phyloP scores from a whole-genome alignment of 352 stramenopile species.

The Phytopythium oedochilum region DNA sequence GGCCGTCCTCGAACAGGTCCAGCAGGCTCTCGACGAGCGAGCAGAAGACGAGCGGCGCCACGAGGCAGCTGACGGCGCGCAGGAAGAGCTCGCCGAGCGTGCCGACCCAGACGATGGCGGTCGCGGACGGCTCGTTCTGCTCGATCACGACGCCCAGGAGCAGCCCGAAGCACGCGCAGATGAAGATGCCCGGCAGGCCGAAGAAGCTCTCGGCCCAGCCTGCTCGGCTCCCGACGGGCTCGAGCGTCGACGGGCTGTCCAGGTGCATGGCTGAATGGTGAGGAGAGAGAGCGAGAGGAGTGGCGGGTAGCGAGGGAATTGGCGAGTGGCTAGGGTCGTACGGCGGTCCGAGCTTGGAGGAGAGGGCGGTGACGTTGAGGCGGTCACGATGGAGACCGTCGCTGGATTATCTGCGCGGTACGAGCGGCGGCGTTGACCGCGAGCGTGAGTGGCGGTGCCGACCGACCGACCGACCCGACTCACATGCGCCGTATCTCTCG shows the following conservation, averaged over 20 bases:
- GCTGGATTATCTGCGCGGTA: not conserved
- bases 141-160: conserved; percentile 18
- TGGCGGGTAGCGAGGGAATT: not conserved
- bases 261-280: not conserved
- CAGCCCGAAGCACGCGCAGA: conserved; percentile 17
- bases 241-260: not conserved
- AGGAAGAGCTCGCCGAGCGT: conserved; percentile 41
- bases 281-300: not conserved
- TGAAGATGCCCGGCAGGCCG: conserved; percentile 25
- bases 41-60: conserved; percentile 39
- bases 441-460: too few species aligned
- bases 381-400: not conserved
- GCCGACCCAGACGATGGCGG: conserved; percentile 30
- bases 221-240: not conserved
- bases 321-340: not conserved
- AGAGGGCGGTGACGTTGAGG: not conserved
- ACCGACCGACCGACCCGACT: too few species aligned
- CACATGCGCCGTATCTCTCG: too few species aligned
- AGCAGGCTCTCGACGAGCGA: conserved; percentile 36
- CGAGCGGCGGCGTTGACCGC: not conserved
- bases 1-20: conserved; percentile 31
- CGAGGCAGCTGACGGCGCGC: conserved; percentile 38
- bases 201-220: conserved; percentile 18
- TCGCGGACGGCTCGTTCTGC: conserved; percentile 5
- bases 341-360: not conserved